Percentiles rank a stretch among this genome's conserved stretches.
Evolutionary conservation across 192 early-diverging fungal genomes (phyloP).

Genomic region (Spizellomyces punctatus): DNA sequence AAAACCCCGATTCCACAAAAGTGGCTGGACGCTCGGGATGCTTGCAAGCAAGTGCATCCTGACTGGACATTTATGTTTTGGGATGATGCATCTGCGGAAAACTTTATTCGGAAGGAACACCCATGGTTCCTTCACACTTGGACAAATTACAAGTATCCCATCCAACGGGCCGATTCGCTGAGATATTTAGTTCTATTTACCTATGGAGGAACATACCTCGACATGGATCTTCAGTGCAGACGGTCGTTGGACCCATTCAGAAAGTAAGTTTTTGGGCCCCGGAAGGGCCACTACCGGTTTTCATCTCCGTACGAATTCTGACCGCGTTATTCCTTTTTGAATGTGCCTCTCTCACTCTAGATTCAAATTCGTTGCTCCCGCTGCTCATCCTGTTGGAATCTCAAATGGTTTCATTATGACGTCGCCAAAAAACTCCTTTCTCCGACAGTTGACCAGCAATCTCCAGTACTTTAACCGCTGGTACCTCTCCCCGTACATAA

Average conservation of each 20-base stretch:
- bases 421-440: conserved; percentile 20
- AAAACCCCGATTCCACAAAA: conserved; percentile 23
- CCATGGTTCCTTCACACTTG: conserved; percentile 37
- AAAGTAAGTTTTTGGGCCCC: not conserved
- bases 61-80: conserved; percentile 36
- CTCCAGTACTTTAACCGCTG: conserved; percentile 29
- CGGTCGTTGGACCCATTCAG: conserved; percentile 32
- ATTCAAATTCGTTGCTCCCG: conserved; percentile 39
- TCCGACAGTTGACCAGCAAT: conserved; percentile 28
- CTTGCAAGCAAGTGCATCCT: conserved; percentile 31
- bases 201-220: conserved; percentile 46
- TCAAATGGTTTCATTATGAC: conserved; percentile 43
- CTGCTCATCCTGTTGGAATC: conserved; percentile 42
- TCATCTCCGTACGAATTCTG: no score
- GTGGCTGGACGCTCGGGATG: conserved; percentile 21
- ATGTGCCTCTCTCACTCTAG: no score
- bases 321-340: no score
- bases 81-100: conserved; percentile 33
- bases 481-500: conserved; percentile 36
- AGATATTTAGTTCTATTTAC: conserved; percentile 40
- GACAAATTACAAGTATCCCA: conserved; percentile 31
- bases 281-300: no score
- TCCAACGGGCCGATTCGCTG: conserved; percentile 41
- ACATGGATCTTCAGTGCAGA: conserved; percentile 42
- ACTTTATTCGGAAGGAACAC: conserved; percentile 30